A percentile compares a stretch with the other conserved stretches of the same genome.
Evolutionary conservation across 306 rosid genomes (phyloP).

Genomic region (Macrotyloma uniflorum): DNA sequence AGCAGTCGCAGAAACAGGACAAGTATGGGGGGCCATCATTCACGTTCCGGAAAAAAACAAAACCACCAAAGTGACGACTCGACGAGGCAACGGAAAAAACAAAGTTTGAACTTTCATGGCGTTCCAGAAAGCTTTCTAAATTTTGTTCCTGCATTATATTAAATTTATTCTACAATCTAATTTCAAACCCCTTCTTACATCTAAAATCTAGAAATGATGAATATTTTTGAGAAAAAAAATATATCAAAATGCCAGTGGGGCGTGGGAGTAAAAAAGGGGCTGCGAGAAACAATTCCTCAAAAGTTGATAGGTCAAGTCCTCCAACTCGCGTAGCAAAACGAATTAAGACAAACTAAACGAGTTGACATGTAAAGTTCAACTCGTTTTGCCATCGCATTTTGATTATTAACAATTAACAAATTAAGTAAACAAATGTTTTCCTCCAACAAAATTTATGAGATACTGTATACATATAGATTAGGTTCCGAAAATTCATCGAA

Average conservation of each 20-base stretch:
- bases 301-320: not conserved
- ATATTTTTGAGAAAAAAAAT: not conserved
- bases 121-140: not conserved
- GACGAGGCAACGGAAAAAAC: not conserved
- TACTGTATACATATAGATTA: not conserved
- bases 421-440: not conserved
- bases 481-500: constrained; percentile 5
- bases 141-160: not conserved
- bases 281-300: not conserved
- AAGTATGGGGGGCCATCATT: not conserved
- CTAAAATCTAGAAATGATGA: not conserved
- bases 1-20: not conserved
- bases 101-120: not conserved
- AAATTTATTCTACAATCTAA: not conserved
- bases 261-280: too few species aligned
- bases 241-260: not conserved
- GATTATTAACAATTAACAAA: not conserved
- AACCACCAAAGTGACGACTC: not conserved
- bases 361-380: not conserved
- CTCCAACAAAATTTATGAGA: not conserved
- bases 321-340: not conserved
- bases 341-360: not conserved
- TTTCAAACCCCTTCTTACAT: not conserved
- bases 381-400: not conserved
- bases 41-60: not conserved